Percentiles rank a stretch among this genome's conserved stretches.
These are phyloP conservation scores for Eremomyces bilateralis DNA, from an alignment of 495 filamentous ascomycete genomes.

Conservation along the genomic window DNA sequence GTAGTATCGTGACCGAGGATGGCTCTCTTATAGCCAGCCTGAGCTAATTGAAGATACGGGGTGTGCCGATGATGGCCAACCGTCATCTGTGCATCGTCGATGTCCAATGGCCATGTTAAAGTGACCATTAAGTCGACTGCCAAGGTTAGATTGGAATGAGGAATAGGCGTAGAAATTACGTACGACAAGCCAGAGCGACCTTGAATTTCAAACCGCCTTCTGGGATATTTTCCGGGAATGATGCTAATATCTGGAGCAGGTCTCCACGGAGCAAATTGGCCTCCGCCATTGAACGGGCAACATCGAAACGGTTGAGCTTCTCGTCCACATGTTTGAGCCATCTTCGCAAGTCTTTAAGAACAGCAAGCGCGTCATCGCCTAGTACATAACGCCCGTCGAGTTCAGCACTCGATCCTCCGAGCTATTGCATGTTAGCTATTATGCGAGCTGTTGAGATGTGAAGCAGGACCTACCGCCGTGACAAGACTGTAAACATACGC, in stretches of 20 bases:
- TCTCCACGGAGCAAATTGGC: slow-evolving; percentile 82
- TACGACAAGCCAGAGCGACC: slow-evolving; percentile 60
- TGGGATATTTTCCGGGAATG: slow-evolving; percentile 45
- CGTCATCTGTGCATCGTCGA: slow-evolving; percentile 58
- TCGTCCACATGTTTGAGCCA: slow-evolving; percentile 93
- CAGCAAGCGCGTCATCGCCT: slow-evolving; percentile 82
- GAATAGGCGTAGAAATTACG: slow-evolving; percentile 6
- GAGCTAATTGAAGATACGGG: slow-evolving; percentile 69
- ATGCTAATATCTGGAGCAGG: slow-evolving; percentile 67
- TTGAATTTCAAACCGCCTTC: slow-evolving; percentile 54
- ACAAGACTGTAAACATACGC: slow-evolving; percentile 82
- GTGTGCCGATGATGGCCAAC: slow-evolving; percentile 80
- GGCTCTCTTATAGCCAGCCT: slow-evolving; percentile 70
- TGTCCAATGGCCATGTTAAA: slow-evolving; percentile 84
- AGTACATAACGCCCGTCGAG: slow-evolving; percentile 68
- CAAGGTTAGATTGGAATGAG: slow-evolving; percentile 1
- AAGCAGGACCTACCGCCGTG: slow-evolving; percentile 51
- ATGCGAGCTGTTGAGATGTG: not conserved
- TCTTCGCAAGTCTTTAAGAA: slow-evolving; percentile 75
- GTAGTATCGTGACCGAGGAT: slow-evolving; percentile 63
- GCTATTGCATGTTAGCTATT: slow-evolving; percentile 25
- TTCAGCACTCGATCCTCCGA: slow-evolving; percentile 68
- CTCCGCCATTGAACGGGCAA: slow-evolving; percentile 79
- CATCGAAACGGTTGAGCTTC: slow-evolving; percentile 83
- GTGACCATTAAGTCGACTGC: slow-evolving; percentile 76